A percentile compares a stretch with the other conserved stretches of the same genome.
Evolutionary conservation across 164 flowering plant species (phyloP).

Genomic region (Echeveria elegans): DNA sequence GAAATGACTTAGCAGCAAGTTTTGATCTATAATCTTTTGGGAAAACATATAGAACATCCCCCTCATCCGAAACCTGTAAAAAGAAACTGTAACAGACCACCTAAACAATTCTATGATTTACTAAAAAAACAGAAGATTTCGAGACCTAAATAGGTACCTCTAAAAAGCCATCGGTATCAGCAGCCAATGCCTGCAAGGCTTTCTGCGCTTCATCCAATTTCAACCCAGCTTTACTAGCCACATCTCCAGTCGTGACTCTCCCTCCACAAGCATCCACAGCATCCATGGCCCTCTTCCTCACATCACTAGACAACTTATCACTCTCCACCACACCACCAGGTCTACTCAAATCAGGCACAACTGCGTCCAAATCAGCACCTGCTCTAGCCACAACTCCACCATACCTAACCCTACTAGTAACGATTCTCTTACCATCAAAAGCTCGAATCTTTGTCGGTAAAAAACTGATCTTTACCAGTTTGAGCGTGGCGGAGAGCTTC

Average conservation of each 20-base stretch:
- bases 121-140: not conserved
- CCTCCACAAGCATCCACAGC: constrained; percentile 78
- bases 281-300: constrained; percentile 72
- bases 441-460: not conserved
- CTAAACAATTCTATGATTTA: not conserved
- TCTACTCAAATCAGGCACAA: constrained; percentile 24
- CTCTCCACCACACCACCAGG: constrained; percentile 66
- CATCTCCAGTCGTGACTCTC: constrained; percentile 88
- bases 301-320: constrained; percentile 60
- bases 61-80: constrained; percentile 95
- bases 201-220: constrained; percentile 67
- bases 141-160: constrained; percentile 51
- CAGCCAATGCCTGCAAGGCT: constrained; percentile 89
- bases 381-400: constrained; percentile 22
- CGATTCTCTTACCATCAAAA: not conserved
- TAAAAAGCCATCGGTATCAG: constrained; percentile 81
- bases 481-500: not conserved
- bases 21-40: constrained; percentile 87
- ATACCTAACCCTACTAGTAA: not conserved
- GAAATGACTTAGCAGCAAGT: constrained; percentile 77
- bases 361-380: constrained; percentile 25
- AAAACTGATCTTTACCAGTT: not conserved
- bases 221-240: constrained; percentile 69
- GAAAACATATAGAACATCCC: constrained; percentile 92
- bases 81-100: not conserved